Base-by-base conservation (phyloP, 345 rosid species). In the Boechera retrofracta region DNA sequence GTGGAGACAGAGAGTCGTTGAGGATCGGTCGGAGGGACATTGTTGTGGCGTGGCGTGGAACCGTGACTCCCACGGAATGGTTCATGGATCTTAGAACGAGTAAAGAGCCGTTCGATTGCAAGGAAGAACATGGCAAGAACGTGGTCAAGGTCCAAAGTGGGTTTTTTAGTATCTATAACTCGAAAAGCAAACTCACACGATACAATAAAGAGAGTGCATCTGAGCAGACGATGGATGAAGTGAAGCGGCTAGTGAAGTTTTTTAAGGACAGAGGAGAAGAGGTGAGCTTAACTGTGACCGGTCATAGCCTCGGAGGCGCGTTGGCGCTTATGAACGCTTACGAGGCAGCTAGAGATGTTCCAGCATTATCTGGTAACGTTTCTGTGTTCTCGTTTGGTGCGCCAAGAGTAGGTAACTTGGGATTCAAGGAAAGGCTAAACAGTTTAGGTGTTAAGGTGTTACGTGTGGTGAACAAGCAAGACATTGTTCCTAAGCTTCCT, bases 21-120 rank as follows among this genome's bases (percentile, higher is more conserved):
- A 69, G 94, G 76, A 85, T 86, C 2, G 87, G 89, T 18, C 65
- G 88, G 51, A 71, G 91, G 72, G 91, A 87, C 82, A 85, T 89
- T 11, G 82, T 85, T 4, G 88, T 89, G 54, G 84, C 86, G n/a
- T 87, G 91, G 91, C 78, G 91, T 32, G 94, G 89, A 31, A 89
- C 88, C 4, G 88, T 89, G 64, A 83, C 91, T 5, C 94, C 89
- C 9, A 79, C 88, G 1, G 91, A 89, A 63, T 87, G 88, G 94
- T 83, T 63, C 69, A 72, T 63, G 10, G 94, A 89, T 67, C 77
- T 87, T 4, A 83, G 69, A 18, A 39, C 87, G 1, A 83, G 83
- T 41, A 77, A 84, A 39, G 83, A 83, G 70, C 67, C 44, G 11
- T 64, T 83, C 4, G 82, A 80, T 35, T 72, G 74, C 12, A 44